Evolutionary conservation across 306 rosid genomes (phyloP), one percentile per base, ranked within the genome.

Genomic region (Delonix regia): DNA sequence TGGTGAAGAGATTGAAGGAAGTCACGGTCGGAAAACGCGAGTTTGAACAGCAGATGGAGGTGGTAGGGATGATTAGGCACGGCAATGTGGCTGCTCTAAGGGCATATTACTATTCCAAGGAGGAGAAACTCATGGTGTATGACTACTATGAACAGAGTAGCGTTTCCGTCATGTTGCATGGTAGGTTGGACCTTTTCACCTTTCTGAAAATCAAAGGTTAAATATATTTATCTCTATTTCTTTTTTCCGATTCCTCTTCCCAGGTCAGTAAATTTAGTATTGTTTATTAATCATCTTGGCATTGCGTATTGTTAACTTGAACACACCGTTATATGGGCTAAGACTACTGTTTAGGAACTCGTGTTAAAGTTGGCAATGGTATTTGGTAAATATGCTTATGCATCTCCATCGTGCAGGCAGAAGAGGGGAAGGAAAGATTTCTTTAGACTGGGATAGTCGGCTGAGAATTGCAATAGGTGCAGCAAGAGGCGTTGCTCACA

Each of bases 51-150:
- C 94, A 87, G 57, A 92, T 92, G 93, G 95, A 89, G 85, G 68
- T 83, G 70, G 87, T 92, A 0, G 97, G 97, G 13, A 83, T 76
- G 49, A 87, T 94, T 74, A 86, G 82, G 82, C 95, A 94, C 13
- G 94, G 92, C 28, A 90, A 94, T 87, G 91, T 94, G 48, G 83
- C 77, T 36, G 66, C 95, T 2, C 41, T 91, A 4, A 90, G 97
- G 64, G 99, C 97, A 4, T 94, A 90, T 81, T 94, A 92, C 78
- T 91, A 92, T 67, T 94, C 99, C 22, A 94, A 92, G 81, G 98
- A 92, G 36, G 98, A 94, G 87, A 94, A 94, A 80, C 98, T 94
- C 24, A 83, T 87, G 82, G 97, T 94, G 11, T 88, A 84, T 83
- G 99, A 94, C 71, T 92, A 79, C 79, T 87, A 80, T 42, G 87